Evolutionary conservation across 768 basidiomycete species (phyloP), one percentile per base, ranked within the genome.

Genomic region (Lyophyllum shimeji): DNA sequence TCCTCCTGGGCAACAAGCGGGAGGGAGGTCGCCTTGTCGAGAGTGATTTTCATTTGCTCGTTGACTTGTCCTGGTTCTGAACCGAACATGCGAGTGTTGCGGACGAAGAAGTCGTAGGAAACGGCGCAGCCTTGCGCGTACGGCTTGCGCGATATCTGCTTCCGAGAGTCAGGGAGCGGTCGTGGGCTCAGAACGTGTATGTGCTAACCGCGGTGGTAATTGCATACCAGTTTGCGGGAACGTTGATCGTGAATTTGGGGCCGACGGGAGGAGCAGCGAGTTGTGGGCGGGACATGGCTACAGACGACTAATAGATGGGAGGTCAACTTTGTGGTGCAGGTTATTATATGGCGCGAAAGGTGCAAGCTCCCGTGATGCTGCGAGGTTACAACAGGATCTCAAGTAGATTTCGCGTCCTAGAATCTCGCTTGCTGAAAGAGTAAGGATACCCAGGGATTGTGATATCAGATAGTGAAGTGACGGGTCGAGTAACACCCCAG

Each of bases 31-130:
- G 34, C 37, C 25, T 51, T 45, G 48, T 48, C 50, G 31, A 52
- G 42, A 17, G 50, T 51, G 24, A 47, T 37, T 40, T 58, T 53
- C 57, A 58, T 58, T 23, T 46, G 51, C 4, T 58, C 57, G 39
- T 53, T 53, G 33, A 42, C 29, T 17, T 25, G 13, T 18, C 46
- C 37, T 13, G 39, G 34, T 39, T 39, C 39, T 7, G 37, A 48
- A 2, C 52, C 57, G 27, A 58, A 53, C 15, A 53, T 23, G 18
- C 52, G 49, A n/a, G 49, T 25, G 39, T 58, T 52, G 23, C 20
- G 33, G 17, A 34, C 40, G n/a, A 50, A 34, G 37, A 48, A 46
- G 25, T 47, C 50, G 27, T 43, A 51, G 1, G 52, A 45, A 29
- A 58, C 57, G 15, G 45, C 52, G n/a, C 47, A 20, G 1, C 42